Percentiles rank a stretch among this genome's conserved stretches.
phyloP scores from a whole-genome alignment of 257 asterid species.

The Nicotiana attenuata region DNA sequence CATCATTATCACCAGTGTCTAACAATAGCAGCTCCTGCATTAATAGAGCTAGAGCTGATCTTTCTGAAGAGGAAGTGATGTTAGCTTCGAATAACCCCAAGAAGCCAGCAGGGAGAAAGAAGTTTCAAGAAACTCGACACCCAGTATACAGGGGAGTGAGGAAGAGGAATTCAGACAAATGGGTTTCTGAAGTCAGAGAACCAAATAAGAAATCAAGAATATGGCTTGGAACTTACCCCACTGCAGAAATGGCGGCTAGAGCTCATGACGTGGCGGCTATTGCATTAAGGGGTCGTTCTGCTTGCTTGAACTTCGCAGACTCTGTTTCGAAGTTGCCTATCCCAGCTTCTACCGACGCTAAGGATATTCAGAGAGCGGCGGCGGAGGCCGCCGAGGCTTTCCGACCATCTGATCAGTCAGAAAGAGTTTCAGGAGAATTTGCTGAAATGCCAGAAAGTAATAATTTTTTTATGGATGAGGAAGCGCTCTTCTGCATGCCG shows the following conservation, averaged over 20 bases:
- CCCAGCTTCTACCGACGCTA: constrained; percentile 41
- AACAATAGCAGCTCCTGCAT: not conserved
- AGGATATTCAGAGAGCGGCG: constrained; percentile 53
- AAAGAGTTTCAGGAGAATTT: not conserved
- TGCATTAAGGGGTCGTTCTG: constrained; percentile 51
- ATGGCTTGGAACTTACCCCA: constrained; percentile 67
- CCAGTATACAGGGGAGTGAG: constrained; percentile 58
- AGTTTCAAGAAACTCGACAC: constrained; percentile 48
- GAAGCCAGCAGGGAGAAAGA: constrained; percentile 53
- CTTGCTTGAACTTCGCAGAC: constrained; percentile 60
- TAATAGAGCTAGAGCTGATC: not conserved
- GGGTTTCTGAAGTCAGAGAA: constrained; percentile 67
- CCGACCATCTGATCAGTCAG: constrained; percentile 7
- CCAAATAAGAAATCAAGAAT: constrained; percentile 60
- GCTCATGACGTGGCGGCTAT: constrained; percentile 71
- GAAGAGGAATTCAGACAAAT: constrained; percentile 41
- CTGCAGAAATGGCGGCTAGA: constrained; percentile 62
- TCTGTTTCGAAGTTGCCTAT: constrained; percentile 46
- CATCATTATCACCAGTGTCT: constrained; percentile 16
- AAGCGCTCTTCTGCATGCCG: constrained; percentile 43
- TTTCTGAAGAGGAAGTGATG: constrained; percentile 11
- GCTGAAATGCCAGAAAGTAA: not conserved
- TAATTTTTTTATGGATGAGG: constrained; percentile 35
- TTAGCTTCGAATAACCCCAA: constrained; percentile 67
- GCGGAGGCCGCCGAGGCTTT: constrained; percentile 47